Base-by-base conservation (phyloP, 495 filamentous ascomycete species). In the Tuber aestivum region DNA sequence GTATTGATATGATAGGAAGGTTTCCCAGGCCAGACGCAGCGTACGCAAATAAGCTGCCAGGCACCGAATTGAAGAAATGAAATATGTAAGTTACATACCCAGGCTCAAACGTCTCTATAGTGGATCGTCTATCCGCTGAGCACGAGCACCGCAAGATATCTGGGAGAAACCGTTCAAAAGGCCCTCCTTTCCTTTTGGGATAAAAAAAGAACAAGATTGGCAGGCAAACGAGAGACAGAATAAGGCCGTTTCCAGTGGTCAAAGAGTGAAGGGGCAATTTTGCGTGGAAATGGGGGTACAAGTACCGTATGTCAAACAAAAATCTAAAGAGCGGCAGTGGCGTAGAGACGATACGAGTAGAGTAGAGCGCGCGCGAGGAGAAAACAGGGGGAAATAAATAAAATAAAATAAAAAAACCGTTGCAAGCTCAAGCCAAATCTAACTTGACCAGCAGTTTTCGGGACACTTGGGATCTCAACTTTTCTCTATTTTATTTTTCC, bases 361-460 rank as follows among this genome's bases (percentile, higher is more conserved):
- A 65, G 56, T 65, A 7, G n/a, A 65, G 56, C n/a, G 56, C 56
- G 56, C 56, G 56, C 20, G 18, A 14, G 69, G 61, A 71, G 35
- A 38, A 48, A 45, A n/a, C n/a, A n/a, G n/a, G n/a, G n/a, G n/a
- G n/a, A n/a, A n/a, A n/a, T n/a, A n/a, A n/a, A n/a, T n/a, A 41
- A 56, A 70, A 68, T 41, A 71, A 70, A 72, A 74, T n/a, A 76
- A 65, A 69, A 75, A 76, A 74, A 56, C 69, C 71, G 78, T 71
- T 35, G 72, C 78, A 32, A 74, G 71, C 72, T 65, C 74, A 48
- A 74, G 74, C 41, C 65, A 71, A 45, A 75, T 3, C 40, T 42
- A 72, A 80, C 71, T 75, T 78, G 70, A 74, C 78, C 73, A 79
- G 80, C 78, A 76, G 79, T 78, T 61, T 42, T 44, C 38, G 74